Conservation (phyloP, 305 asterid species). For the Fraxinus albicans region DNA sequence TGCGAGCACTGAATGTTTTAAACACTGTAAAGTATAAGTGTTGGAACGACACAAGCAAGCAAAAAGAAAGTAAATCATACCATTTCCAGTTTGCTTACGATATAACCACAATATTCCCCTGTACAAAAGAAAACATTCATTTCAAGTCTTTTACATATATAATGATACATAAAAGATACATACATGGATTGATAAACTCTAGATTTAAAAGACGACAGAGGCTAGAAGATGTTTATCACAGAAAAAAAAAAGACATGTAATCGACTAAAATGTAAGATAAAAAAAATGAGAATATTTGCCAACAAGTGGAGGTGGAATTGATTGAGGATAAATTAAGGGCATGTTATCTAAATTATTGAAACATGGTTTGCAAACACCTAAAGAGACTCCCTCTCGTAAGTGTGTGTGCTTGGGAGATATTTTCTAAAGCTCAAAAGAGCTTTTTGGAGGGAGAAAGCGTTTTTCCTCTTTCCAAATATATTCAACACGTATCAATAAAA, state of each 20-base stretch:
- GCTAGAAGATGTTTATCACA: not conserved
- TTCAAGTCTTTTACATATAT: not conserved
- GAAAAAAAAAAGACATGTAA: not conserved
- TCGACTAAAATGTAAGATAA: not conserved
- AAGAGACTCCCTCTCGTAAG: not conserved
- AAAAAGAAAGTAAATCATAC: slow-evolving; percentile 38
- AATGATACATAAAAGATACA: not conserved
- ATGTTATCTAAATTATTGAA: not conserved
- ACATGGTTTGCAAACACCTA: not conserved
- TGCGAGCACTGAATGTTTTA: not conserved
- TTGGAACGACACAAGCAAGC: not conserved
- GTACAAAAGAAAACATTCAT: slow-evolving; percentile 23
- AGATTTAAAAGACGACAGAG: not conserved
- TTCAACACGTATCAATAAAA: not conserved
- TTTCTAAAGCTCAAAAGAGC: not conserved
- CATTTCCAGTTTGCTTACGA: slow-evolving; percentile 78
- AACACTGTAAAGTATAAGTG: not conserved
- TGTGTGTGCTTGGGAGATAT: not conserved
- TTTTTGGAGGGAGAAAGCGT: not conserved
- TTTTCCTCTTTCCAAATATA: not conserved
- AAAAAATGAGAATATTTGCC: not conserved
- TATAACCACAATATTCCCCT: slow-evolving; percentile 85
- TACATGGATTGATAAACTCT: not conserved
- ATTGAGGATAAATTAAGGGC: not conserved
- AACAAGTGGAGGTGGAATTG: not conserved